phyloP scores from a whole-genome alignment of 2,329 filamentous ascomycete genomes.

The Aplosporella prunicola region DNA sequence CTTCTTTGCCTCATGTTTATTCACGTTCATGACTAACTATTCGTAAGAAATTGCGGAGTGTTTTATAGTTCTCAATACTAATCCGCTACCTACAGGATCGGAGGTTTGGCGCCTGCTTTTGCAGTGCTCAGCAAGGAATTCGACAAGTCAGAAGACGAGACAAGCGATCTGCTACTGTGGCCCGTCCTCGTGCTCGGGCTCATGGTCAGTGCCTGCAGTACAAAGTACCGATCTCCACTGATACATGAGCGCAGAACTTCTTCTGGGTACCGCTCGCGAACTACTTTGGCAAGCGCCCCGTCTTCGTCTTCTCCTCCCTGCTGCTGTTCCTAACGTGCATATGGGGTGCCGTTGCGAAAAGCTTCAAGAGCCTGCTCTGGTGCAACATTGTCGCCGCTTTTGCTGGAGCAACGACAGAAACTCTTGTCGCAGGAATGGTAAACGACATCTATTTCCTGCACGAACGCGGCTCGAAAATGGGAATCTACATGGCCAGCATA shows the following conservation, averaged over 20 bases:
- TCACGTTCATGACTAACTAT: slow-evolving; percentile 40
- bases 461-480: slow-evolving; percentile 28
- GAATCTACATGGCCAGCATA: slow-evolving; percentile 33
- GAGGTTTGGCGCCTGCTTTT: slow-evolving; percentile 36
- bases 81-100: slow-evolving; percentile 21
- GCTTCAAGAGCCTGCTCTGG: slow-evolving; percentile 37
- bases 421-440: slow-evolving; percentile 33
- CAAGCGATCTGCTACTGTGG: slow-evolving; percentile 31
- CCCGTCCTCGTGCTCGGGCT: slow-evolving; percentile 40
- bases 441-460: slow-evolving; percentile 26
- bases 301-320: slow-evolving; percentile 36
- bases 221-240: background rate
- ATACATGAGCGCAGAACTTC: slow-evolving; percentile 39
- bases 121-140: slow-evolving; percentile 38
- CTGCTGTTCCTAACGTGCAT: slow-evolving; percentile 39
- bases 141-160: slow-evolving; percentile 35
- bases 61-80: no score
- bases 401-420: slow-evolving; percentile 37
- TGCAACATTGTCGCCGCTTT: slow-evolving; percentile 38
- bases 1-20: slow-evolving; percentile 32
- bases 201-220: slow-evolving; percentile 19
- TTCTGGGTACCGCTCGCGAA: slow-evolving; percentile 42
- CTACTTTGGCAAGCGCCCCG: slow-evolving; percentile 39
- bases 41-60: no score
- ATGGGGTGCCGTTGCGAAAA: slow-evolving; percentile 36